Evolutionary conservation across 768 basidiomycete species (phyloP), one percentile per base, ranked within the genome.

Genomic region (Hirschioporus abietinus): DNA sequence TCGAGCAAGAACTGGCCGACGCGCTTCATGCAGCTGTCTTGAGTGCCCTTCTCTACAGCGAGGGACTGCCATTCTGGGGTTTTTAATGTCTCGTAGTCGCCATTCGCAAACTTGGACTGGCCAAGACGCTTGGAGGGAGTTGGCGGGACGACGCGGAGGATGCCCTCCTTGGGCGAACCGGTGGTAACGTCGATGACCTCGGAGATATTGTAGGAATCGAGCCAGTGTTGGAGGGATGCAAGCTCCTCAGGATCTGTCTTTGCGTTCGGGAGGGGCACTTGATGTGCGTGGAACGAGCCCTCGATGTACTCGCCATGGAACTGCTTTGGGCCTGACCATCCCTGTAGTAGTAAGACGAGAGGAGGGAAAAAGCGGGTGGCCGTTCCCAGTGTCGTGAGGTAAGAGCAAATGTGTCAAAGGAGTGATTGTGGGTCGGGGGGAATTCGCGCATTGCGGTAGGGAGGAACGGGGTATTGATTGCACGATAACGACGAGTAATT

Each of bases 221-320:
- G 82, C 95, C 95, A 96, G 0, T 79, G 70, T 70, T 89, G 83
- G 35, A 97, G 82, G 10, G 83, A 73, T 0, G 71, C 71, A 66
- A 93, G 86, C 70, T 95, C 87, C 66, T 86, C 84, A 7, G 78
- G 73, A 65, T 86, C 83, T 0, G 82, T 88, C 75, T 88, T 88
- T 1, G 89, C 89, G 12, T 79, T 78, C 1, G 93, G 89, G 20
- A 96, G 84, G 5, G 95, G 94, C 1, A 96, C 93, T 78, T 96
- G 95, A 74, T 97, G 94, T 0, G 94, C 84, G 67, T 83, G 86
- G 83, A 90, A 96, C 24, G 89, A 91, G 60, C 90, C 91, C 72
- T 92, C 91, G 64, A 95, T 83, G 66, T 84, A 85, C 68, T 91
- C 85, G n/a, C 87, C 91, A 64, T 86, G 81, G 30, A 91, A 74